Evolutionary conservation across 164 flowering plant genomes (phyloP).

Genomic region (Macadamia integrifolia): DNA sequence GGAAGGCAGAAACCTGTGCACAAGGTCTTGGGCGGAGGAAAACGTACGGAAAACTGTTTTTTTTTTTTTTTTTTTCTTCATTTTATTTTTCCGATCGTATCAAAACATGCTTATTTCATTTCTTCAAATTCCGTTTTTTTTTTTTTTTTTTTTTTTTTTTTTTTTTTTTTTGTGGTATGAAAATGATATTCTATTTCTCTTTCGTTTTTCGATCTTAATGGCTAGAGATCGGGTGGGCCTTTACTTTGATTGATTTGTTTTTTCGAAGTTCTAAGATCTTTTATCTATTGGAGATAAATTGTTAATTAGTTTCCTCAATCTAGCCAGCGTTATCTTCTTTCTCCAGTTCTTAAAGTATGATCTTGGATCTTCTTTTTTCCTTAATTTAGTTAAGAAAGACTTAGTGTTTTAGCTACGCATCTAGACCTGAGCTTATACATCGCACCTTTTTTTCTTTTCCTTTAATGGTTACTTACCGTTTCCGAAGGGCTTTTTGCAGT

Average conservation of each 20-base stretch:
- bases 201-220: background rate
- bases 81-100: background rate
- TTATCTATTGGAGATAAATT: background rate
- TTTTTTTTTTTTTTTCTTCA: background rate
- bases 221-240: background rate
- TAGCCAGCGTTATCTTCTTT: background rate
- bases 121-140: no score
- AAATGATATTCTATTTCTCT: background rate
- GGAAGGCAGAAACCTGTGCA: conserved; percentile 79
- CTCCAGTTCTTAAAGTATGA: background rate
- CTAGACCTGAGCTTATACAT: background rate
- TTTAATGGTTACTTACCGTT: no score
- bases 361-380: background rate
- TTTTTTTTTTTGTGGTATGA: background rate
- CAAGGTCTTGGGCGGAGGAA: conserved; percentile 75
- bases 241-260: conserved; percentile 4
- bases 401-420: background rate
- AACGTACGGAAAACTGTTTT: conserved; percentile 33
- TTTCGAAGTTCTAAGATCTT: background rate
- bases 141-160: no score
- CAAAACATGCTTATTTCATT: background rate
- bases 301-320: no score
- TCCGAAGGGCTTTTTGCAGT: no score
- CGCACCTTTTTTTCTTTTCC: background rate
- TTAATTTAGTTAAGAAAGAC: background rate